These are phyloP conservation scores for Thalassiosira pacifica DNA, from an alignment of 352 stramenopile genomes.

Conservation along the genomic window DNA sequence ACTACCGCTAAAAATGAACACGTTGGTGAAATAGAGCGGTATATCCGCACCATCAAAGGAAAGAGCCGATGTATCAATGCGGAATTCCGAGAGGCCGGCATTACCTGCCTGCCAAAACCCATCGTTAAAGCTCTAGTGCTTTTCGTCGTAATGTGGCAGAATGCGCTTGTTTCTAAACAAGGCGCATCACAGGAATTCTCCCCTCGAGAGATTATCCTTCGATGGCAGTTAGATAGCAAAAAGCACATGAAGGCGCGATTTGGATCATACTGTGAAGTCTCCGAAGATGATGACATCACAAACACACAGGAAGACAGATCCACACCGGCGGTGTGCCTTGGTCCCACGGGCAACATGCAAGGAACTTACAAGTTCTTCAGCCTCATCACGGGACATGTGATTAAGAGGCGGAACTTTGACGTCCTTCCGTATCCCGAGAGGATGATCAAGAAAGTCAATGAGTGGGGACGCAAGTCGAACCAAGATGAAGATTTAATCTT, in stretches of 20 bases:
- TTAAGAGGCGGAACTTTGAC: too few relatives aligned
- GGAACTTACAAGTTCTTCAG: too few relatives aligned
- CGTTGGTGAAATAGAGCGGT: constrained; percentile 66
- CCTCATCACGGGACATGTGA: too few relatives aligned
- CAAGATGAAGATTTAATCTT: neutral
- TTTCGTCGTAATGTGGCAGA: constrained; percentile 62
- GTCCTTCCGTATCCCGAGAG: too few relatives aligned
- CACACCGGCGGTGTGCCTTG: constrained; percentile 47
- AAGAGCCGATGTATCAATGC: constrained; percentile 15
- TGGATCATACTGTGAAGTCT: constrained; percentile 63
- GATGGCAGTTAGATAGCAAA: constrained; percentile 43
- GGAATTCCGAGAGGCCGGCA: constrained; percentile 54
- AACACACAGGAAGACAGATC: constrained; percentile 54
- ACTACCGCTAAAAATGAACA: constrained; percentile 47
- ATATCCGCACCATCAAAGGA: constrained; percentile 66
- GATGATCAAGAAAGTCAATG: neutral
- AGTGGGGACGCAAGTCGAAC: neutral
- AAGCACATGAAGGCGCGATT: constrained; percentile 58
- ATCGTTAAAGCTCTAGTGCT: constrained; percentile 58
- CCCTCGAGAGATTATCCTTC: constrained; percentile 51
- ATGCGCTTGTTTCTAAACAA: constrained; percentile 36
- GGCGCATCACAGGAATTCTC: constrained; percentile 45
- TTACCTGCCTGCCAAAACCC: constrained; percentile 30
- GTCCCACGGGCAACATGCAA: constrained; percentile 63
- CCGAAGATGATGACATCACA: constrained; percentile 49